These are phyloP conservation scores for Cladobotryum protrusum DNA, from an alignment of 2,329 filamentous ascomycete species.

Conservation along the genomic window DNA sequence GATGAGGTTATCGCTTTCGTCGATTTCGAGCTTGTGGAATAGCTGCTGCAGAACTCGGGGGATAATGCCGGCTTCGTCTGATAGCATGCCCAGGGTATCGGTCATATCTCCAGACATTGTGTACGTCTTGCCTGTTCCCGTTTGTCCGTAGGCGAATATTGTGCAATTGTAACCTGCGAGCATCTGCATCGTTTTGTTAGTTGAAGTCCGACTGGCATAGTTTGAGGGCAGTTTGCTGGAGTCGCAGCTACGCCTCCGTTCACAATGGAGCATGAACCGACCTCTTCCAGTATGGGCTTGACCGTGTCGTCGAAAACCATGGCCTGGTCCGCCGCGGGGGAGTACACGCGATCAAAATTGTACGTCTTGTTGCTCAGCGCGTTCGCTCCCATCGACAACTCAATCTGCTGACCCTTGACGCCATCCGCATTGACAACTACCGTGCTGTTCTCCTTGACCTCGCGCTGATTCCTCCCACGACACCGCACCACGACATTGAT, in stretches of 20 bases:
- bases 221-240: too few relatives aligned
- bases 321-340: slow-evolving; percentile 83
- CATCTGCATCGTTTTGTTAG: slow-evolving; percentile 55
- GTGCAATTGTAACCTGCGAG: slow-evolving; percentile 94
- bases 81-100: slow-evolving; percentile 75
- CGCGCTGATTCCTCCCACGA: slow-evolving; percentile 84
- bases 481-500: slow-evolving; percentile 97
- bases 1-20: slow-evolving; percentile 77
- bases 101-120: slow-evolving; percentile 99
- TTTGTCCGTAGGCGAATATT: slow-evolving; percentile 97
- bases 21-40: slow-evolving; percentile 75
- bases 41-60: slow-evolving; percentile 82
- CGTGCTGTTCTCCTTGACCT: slow-evolving; percentile 89
- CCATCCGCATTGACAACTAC: slow-evolving; percentile 85
- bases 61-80: slow-evolving; percentile 91
- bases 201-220: not conserved
- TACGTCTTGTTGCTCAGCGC: slow-evolving; percentile 95
- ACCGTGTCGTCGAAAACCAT: slow-evolving; percentile 97
- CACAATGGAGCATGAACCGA: slow-evolving; percentile 36
- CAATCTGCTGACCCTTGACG: slow-evolving; percentile 76
- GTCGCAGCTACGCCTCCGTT: too few relatives aligned
- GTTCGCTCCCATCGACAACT: slow-evolving; percentile 87
- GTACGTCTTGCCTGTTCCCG: slow-evolving; percentile 96
- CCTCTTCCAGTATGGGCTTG: slow-evolving; percentile 86
- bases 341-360: slow-evolving; percentile 95